Conservation (phyloP, 2,329 filamentous ascomycete species). For the Dactylellina drechsleri region DNA sequence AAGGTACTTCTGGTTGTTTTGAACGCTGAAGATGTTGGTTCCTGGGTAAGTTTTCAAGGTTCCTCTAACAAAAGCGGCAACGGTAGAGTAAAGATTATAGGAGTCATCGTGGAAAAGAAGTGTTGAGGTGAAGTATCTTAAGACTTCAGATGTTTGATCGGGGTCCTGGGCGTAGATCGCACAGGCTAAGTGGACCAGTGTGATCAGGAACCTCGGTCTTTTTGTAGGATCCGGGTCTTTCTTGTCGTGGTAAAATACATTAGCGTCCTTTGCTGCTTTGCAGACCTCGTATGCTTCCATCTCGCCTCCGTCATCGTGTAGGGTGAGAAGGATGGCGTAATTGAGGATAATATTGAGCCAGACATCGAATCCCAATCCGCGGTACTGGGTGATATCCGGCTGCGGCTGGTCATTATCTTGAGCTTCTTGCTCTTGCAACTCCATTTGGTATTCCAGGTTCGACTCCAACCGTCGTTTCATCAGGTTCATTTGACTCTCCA, state of each 20-base stretch:
- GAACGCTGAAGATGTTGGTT: constrained; percentile 58
- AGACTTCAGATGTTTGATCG: constrained; percentile 77
- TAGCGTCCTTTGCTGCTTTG: constrained; percentile 79
- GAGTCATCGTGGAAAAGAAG: constrained; percentile 82
- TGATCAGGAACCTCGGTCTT: constrained; percentile 67
- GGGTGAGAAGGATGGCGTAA: constrained; percentile 80
- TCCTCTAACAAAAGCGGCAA: constrained; percentile 55
- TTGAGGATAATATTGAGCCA: constrained; percentile 94
- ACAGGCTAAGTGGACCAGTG: constrained; percentile 70
- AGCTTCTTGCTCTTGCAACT: constrained; percentile 55
- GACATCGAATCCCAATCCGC: constrained; percentile 80
- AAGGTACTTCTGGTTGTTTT: constrained; percentile 79
- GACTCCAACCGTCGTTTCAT: constrained; percentile 61
- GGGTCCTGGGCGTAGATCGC: constrained; percentile 81
- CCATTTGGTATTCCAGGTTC: constrained; percentile 50
- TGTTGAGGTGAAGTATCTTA: constrained; percentile 85
- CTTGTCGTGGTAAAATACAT: constrained; percentile 79
- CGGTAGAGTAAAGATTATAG: constrained; percentile 68
- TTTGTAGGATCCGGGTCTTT: constrained; percentile 63
- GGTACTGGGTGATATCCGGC: constrained; percentile 65
- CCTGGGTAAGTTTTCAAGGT: constrained; percentile 57
- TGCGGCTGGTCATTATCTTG: constrained; percentile 36
- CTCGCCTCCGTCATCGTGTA: constrained; percentile 66
- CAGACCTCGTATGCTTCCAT: constrained; percentile 80
- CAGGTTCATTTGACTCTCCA: constrained; percentile 60